Percentiles rank a stretch among this genome's conserved stretches.
These are phyloP conservation scores for Nyssa sinensis DNA, from an alignment of 148 eudicot genomes.

Conservation along the genomic window DNA sequence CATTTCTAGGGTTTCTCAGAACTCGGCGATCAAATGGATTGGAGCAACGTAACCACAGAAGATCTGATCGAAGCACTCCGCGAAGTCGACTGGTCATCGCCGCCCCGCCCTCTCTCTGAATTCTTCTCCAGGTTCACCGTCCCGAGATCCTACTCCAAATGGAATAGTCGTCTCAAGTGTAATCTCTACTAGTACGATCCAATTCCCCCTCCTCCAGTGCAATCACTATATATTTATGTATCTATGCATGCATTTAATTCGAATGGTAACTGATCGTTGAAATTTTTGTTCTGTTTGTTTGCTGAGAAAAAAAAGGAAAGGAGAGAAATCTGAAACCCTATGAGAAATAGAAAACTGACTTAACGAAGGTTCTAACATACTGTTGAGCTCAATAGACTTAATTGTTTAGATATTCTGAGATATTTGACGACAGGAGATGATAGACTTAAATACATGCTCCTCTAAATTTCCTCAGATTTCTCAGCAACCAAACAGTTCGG, in stretches of 20 bases:
- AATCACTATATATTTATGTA: neutral
- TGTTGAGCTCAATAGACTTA: neutral
- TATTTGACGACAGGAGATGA: neutral
- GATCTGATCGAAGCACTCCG: slow-evolving; percentile 84
- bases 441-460: neutral
- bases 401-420: neutral
- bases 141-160: slow-evolving; percentile 72
- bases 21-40: slow-evolving; percentile 48
- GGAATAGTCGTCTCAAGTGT: slow-evolving; percentile 94
- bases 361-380: neutral
- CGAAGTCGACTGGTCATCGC: slow-evolving; percentile 93
- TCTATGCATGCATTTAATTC: neutral
- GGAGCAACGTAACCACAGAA: slow-evolving; percentile 86
- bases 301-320: too few relatives aligned
- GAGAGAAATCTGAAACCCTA: too few relatives aligned
- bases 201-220: neutral
- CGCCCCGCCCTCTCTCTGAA: slow-evolving; percentile 80
- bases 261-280: neutral
- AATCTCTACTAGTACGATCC: slow-evolving; percentile 82
- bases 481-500: neutral
- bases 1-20: neutral
- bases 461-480: neutral
- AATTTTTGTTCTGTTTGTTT: too few relatives aligned
- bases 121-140: slow-evolving; percentile 84
- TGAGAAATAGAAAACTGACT: neutral